Evolutionary conservation across 2,329 filamentous ascomycete genomes (phyloP).

Genomic region (Ceratocystis variospora): DNA sequence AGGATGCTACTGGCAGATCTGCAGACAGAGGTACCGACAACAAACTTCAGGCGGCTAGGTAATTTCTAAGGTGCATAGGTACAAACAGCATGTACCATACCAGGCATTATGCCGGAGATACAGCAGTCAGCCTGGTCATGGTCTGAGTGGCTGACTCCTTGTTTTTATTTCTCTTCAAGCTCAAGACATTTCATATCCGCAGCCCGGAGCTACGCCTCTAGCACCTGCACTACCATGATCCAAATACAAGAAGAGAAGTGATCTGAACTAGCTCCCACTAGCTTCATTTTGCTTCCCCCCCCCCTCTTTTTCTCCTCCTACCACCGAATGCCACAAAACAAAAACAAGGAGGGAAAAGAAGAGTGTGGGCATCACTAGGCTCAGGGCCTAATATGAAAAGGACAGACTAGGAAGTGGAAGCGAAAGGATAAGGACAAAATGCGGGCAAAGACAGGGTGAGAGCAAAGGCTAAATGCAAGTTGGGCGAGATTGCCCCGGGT

Average conservation of each 20-base stretch:
- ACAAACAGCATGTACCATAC: not conserved
- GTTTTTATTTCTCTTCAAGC: not conserved
- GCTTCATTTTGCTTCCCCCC: not conserved
- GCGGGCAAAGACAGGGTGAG: not conserved
- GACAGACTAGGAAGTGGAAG: not conserved
- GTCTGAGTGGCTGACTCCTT: not conserved
- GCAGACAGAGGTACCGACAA: not conserved
- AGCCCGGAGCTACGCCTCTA: not conserved
- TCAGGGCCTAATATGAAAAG: not conserved
- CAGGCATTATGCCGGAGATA: not conserved
- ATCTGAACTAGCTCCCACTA: not conserved
- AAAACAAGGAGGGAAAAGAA: not conserved
- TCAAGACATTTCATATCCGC: not conserved
- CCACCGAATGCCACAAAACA: not conserved
- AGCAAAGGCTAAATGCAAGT: not conserved
- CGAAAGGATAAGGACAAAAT: not conserved
- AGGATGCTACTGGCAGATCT: not conserved
- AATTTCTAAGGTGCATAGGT: not conserved
- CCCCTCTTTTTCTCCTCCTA: not conserved
- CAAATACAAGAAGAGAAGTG: not conserved
- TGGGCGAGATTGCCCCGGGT: not conserved
- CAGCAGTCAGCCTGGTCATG: not conserved
- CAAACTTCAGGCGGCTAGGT: too few species aligned
- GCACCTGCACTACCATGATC: not conserved
- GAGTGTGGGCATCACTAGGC: not conserved